Evolutionary conservation across 768 basidiomycete species (phyloP), one percentile per base, ranked within the genome.

Genomic region (Trametes cingulata): DNA sequence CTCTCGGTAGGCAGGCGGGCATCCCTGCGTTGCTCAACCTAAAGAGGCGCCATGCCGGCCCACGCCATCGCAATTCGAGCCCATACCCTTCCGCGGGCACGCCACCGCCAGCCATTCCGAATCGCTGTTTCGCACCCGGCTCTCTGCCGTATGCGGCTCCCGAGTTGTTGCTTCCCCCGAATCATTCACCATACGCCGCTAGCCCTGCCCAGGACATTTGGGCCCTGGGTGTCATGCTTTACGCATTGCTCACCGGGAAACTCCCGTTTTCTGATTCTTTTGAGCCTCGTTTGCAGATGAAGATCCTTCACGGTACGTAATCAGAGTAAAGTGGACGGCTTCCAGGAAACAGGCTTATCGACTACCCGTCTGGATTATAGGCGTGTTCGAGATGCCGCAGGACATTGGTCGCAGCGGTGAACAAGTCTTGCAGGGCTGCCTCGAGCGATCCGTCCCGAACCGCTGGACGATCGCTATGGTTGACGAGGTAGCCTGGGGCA

Each of bases 91-190:
- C 68, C 24, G 52, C 68, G 37, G 42, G 61, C 8, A 35, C 71
- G n/a, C 59, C 70, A 2, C 72, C 72, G 46, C 71, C 74, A 4
- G 67, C 68, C 24, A 69, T 74, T 27, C 65, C 68, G 13, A 67
- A 68, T n/a, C 71, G 74, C 25, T 73, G 70, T 39, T 84, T 88
- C 67, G 87, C 88, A 40, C 86, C 89, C 0, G 95, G 94, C 7
- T 96, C 94, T 1, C 76, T 98, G 2, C 94, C 93, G 0, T 98
- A 98, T 68, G 90, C 93, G 1, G 82, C 95, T 0, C 95, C 95
- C 6, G 95, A 98, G 70, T 81, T 97, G 3, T 80, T 97, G 2
- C 78, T 85, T 3, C 85, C 90, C 0, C 84, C 82, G 52, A 72
- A 75, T 15, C 74, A 73, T 2, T 68, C 75, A 0, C 66, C 77